Conservation (phyloP, 306 rosid species). For the Mimosa bimucronata region DNA sequence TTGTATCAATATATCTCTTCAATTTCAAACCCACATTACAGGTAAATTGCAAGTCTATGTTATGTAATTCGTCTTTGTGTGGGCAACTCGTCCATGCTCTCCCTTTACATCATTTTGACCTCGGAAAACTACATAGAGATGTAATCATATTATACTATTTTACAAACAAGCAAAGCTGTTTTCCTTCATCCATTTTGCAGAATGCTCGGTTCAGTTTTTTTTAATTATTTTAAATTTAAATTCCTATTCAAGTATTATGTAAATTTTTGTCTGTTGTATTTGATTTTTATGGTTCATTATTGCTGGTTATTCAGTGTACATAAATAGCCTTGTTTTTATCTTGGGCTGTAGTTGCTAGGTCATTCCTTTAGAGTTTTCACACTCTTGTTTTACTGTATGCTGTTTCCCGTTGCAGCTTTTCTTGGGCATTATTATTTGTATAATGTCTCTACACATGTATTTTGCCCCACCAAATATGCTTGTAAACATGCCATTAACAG, state of each 20-base stretch:
- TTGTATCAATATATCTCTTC: slow-evolving; percentile 77
- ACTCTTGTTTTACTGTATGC: slow-evolving; percentile 24
- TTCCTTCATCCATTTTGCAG: slow-evolving; percentile 16
- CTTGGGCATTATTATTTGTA: slow-evolving; percentile 83
- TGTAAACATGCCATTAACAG: slow-evolving; percentile 63
- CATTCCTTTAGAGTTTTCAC: slow-evolving; percentile 32
- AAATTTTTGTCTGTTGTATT: not conserved
- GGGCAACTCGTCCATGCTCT: not conserved
- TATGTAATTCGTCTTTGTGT: slow-evolving; percentile 29
- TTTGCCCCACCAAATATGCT: slow-evolving; percentile 84
- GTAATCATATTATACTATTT: slow-evolving; percentile 17
- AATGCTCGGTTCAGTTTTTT: slow-evolving; percentile 13
- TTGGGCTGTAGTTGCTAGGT: slow-evolving; percentile 10
- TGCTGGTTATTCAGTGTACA: slow-evolving; percentile 8
- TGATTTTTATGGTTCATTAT: slow-evolving; percentile 21
- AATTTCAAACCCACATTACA: slow-evolving; percentile 84
- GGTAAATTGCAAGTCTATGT: slow-evolving; percentile 60
- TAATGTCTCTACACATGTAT: slow-evolving; percentile 96
- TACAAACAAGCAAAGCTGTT: slow-evolving; percentile 7
- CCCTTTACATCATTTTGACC: slow-evolving; percentile 4
- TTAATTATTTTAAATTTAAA: not conserved
- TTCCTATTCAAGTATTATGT: slow-evolving; percentile 8
- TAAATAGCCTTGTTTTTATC: slow-evolving; percentile 14
- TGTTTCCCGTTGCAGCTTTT: slow-evolving; percentile 69
- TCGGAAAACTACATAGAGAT: slow-evolving; percentile 12